Base-by-base conservation (phyloP, 2,329 filamentous ascomycete species). In the Stemphylium vesicarium region DNA sequence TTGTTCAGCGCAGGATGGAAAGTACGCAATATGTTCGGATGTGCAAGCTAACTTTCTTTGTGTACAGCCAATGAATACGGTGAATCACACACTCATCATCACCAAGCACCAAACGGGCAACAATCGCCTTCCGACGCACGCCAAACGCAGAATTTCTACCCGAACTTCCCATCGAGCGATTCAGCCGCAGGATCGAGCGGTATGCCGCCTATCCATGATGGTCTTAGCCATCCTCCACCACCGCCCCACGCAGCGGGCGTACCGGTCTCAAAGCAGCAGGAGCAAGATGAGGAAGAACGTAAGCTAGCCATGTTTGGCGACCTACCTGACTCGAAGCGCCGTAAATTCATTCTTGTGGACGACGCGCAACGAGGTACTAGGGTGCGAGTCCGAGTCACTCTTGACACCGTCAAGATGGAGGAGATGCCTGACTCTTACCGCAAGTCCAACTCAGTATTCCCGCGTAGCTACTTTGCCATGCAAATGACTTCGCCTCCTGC, bases 371-470 rank as follows among this genome's bases (percentile, higher is more conserved):
- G 71, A 15, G 89, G 89, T 47, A 88, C 86, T 45, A 86, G 92
- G 37, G 88, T 97, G 1, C 88, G 94, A 13, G 93, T 98, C 40
- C 89, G 93, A 58, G 93, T 97, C 46, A 95, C 90, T 60, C 86
- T 99, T n/a, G 92, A 97, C 71, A 88, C 88, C 39, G 92, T 97
- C 65, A 90, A 97, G 73, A 96, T 95, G 80, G 89, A 93, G 69
- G 94, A 98, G 77, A 96, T 98, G 71, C 94, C 94, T 1, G 94
- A 98, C 75, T 95, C 91, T 13, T 97, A 96, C 79, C 90, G 94
- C 63, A 92, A 92, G 78, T 87, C 85, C 50, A 94, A 94, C 67
- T 92, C 91, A 9, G 93, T 98, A 2, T 98, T 88, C 69, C 94
- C 93, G 8, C 89, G 92, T 42, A 93, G 91, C 52, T 98, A 94